These are phyloP conservation scores for Samsoniella hepiali DNA, from an alignment of 2,329 filamentous ascomycete genomes.

Conservation along the genomic window DNA sequence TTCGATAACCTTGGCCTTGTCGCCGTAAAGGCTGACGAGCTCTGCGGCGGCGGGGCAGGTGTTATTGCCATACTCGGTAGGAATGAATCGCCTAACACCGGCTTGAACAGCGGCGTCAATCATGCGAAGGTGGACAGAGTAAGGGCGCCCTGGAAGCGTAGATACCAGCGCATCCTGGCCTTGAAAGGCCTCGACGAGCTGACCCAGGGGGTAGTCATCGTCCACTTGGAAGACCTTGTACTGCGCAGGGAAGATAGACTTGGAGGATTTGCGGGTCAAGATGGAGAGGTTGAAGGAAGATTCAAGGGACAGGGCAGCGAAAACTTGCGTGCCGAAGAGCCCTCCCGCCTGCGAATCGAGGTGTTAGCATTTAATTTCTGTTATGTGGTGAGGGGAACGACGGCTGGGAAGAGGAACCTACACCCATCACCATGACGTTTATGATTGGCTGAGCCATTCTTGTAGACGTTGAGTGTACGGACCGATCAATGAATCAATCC, in stretches of 20 bases:
- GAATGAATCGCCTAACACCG: slow-evolving; percentile 39
- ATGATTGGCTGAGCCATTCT: background rate
- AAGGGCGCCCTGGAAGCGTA: slow-evolving; percentile 30
- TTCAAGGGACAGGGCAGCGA: slow-evolving; percentile 7
- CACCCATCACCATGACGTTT: slow-evolving; percentile 3
- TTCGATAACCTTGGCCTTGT: slow-evolving; percentile 1
- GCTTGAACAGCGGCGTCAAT: slow-evolving; percentile 47
- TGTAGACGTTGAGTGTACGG: background rate
- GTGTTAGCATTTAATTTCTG: background rate
- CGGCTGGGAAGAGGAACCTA: background rate
- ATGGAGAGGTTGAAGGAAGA: slow-evolving; percentile 16
- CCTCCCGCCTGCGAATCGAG: slow-evolving; percentile 1
- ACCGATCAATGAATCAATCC: too few species aligned
- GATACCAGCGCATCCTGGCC: slow-evolving; percentile 34
- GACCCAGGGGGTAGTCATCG: slow-evolving; percentile 5
- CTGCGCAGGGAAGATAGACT: slow-evolving; percentile 14
- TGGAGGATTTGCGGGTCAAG: slow-evolving; percentile 16
- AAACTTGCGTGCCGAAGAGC: slow-evolving; percentile 16
- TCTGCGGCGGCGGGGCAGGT: background rate
- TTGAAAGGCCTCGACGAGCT: slow-evolving; percentile 19
- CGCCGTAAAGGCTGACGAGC: slow-evolving; percentile 10
- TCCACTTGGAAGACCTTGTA: slow-evolving; percentile 10
- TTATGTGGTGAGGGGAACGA: background rate
- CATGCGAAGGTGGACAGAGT: slow-evolving; percentile 42
- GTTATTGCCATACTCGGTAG: slow-evolving; percentile 42